Evolutionary conservation across 768 basidiomycete genomes (phyloP), one percentile per base, ranked within the genome.

Genomic region (Naganishia vishniacii): DNA sequence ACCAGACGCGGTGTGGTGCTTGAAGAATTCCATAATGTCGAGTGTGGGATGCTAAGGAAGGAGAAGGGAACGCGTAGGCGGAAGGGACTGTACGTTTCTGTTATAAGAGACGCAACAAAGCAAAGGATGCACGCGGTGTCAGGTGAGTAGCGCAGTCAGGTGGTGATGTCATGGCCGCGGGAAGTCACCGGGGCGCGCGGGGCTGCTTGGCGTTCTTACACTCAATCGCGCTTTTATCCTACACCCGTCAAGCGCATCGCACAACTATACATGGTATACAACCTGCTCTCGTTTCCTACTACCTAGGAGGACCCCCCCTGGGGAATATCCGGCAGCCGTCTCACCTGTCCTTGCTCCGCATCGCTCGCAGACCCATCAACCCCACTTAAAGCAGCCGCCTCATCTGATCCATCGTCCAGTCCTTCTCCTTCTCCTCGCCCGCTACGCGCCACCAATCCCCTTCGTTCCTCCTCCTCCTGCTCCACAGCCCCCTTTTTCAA

Each of bases 391-490:
- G n/a, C n/a, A n/a, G n/a, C n/a, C n/a, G n/a, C n/a, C n/a, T n/a
- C n/a, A n/a, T n/a, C n/a, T n/a, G n/a, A 11, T 4, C 23, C 53
- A n/a, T 31, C 20, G 6, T 56, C 53, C n/a, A n/a, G n/a, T 23
- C 32, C n/a, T 41, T 20, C 32, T 23, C n/a, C 53, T 62, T 61
- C n/a, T 66, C 65, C 13, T 65, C 65, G n/a, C 11, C 61, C 61
- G 8, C 31, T 47, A 16, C 15, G 31, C n/a, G 18, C 63, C 0
- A 68, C 67, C 29, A 68, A 42, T 11, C 59, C 67, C 42, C 28
- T 51, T 13, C 67, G 59, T 42, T 68, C 67, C 32, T 61, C 64
- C n/a, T 31, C 47, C 4, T 61, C 64, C 60, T 45, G 45, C 9
- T 59, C 61, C 23, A 31, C 58, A 16, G 56, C 65, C 32, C 65